phyloP scores from a whole-genome alignment of 176 grass and related monocot species.

The Cenchrus purpureus region DNA sequence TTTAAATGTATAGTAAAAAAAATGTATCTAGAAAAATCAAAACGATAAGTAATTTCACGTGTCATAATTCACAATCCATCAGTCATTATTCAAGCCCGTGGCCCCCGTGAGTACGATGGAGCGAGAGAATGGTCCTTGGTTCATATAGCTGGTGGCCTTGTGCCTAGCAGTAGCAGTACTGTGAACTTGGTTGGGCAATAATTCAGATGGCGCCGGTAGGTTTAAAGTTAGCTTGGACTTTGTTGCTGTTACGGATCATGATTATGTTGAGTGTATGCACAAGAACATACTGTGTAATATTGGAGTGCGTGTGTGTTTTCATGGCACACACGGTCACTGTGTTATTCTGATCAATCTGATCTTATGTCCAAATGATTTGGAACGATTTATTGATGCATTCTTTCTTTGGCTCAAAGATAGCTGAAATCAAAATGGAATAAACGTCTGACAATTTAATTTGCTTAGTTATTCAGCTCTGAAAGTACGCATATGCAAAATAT shows the following conservation, averaged over 20 bases:
- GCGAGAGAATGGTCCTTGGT: not conserved
- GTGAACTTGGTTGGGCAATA: not conserved
- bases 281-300: not conserved
- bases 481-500: not conserved
- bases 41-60: not conserved
- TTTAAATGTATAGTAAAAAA: no score
- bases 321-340: not conserved
- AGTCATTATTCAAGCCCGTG: not conserved
- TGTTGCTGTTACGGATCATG: no score
- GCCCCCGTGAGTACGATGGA: not conserved
- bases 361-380: not conserved
- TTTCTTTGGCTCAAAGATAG: not conserved
- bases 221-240: not conserved
- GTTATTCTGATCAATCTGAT: not conserved
- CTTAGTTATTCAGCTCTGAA: not conserved
- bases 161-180: not conserved
- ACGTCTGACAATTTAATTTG: no score
- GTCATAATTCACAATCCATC: not conserved
- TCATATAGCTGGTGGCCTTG: not conserved
- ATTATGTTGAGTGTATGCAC: not conserved
- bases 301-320: no score
- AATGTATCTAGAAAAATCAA: no score
- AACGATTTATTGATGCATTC: not conserved
- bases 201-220: not conserved
- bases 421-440: not conserved